A percentile compares a stretch with the other conserved stretches of the same genome.
phyloP scores from a whole-genome alignment of 805 yeast species.

The Grigorovia humatica region DNA sequence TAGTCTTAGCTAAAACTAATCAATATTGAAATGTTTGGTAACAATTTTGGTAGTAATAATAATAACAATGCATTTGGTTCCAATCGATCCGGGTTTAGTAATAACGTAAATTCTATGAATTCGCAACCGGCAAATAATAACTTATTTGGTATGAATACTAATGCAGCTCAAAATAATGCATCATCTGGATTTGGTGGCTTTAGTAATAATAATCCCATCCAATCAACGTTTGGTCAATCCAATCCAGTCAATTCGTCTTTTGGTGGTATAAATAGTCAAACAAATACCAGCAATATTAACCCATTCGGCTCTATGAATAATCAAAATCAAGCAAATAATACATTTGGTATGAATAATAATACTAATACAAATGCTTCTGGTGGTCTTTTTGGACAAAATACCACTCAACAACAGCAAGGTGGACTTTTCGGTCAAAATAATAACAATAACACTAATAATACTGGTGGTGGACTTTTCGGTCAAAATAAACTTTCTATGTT shows the following conservation, averaged over 20 bases:
- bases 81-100: slow-evolving; percentile 12
- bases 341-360: slow-evolving; percentile 13
- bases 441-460: neutral
- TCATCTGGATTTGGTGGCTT: slow-evolving; percentile 28
- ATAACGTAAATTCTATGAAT: slow-evolving; percentile 7
- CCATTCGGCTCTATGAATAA: slow-evolving; percentile 28
- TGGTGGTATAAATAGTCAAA: slow-evolving; percentile 20
- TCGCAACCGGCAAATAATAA: neutral
- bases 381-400: slow-evolving; percentile 25
- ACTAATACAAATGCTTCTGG: slow-evolving; percentile 8
- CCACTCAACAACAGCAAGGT: slow-evolving; percentile 20
- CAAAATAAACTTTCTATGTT: slow-evolving; percentile 8
- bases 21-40: neutral
- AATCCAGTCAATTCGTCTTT: slow-evolving; percentile 6
- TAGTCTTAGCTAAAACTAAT: neutral
- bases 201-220: slow-evolving; percentile 8
- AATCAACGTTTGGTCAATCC: slow-evolving; percentile 7
- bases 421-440: slow-evolving; percentile 29
- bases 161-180: slow-evolving; percentile 13
- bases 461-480: slow-evolving; percentile 21
- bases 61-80: slow-evolving; percentile 6
- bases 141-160: slow-evolving; percentile 1
- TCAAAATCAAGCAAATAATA: slow-evolving; percentile 13
- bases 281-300: slow-evolving; percentile 7
- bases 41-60: neutral